phyloP scores from a whole-genome alignment of 2,329 filamentous ascomycete species.

The Beauveria medogensis region DNA sequence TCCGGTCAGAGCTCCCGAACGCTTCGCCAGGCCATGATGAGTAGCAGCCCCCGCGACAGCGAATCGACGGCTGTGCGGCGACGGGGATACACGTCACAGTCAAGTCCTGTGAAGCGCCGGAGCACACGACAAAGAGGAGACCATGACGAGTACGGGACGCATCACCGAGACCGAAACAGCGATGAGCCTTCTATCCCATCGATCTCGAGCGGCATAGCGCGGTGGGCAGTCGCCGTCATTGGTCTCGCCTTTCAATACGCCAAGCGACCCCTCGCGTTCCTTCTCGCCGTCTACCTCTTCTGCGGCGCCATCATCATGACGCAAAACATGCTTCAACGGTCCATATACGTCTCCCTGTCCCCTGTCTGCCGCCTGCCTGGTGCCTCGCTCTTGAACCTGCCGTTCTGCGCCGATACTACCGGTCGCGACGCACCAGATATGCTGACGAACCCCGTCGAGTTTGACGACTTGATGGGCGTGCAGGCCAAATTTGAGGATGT shows the following conservation, averaged over 20 bases:
- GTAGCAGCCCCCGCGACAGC: constrained; percentile 17
- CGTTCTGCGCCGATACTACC: constrained; percentile 47
- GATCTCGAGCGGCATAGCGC: constrained; percentile 30
- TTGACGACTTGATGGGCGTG: constrained; percentile 65
- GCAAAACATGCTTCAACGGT: constrained; percentile 54
- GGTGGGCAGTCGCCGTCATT: constrained; percentile 49
- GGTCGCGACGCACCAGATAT: constrained; percentile 15
- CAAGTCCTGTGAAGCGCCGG: constrained; percentile 20
- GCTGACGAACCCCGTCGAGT: constrained; percentile 44
- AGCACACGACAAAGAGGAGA: constrained; percentile 13
- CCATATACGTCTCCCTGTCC: constrained; percentile 53
- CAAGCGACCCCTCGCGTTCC: constrained; percentile 55
- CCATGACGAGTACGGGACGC: constrained; percentile 13
- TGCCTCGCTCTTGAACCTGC: constrained; percentile 49
- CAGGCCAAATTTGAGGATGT: constrained; percentile 73
- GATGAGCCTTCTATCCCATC: constrained; percentile 26
- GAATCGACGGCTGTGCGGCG: constrained; percentile 21
- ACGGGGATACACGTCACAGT: constrained; percentile 14
- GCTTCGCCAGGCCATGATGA: constrained; percentile 20
- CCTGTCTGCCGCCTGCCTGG: constrained; percentile 66
- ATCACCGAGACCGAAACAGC: background rate
- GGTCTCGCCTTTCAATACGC: constrained; percentile 51
- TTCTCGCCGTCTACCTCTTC: constrained; percentile 53
- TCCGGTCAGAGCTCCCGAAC: constrained; percentile 28
- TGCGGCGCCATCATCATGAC: constrained; percentile 51